A percentile compares a stretch with the other conserved stretches of the same genome.
Evolutionary conservation across 257 asterid genomes (phyloP).

Genomic region (Penstemon newberryi): DNA sequence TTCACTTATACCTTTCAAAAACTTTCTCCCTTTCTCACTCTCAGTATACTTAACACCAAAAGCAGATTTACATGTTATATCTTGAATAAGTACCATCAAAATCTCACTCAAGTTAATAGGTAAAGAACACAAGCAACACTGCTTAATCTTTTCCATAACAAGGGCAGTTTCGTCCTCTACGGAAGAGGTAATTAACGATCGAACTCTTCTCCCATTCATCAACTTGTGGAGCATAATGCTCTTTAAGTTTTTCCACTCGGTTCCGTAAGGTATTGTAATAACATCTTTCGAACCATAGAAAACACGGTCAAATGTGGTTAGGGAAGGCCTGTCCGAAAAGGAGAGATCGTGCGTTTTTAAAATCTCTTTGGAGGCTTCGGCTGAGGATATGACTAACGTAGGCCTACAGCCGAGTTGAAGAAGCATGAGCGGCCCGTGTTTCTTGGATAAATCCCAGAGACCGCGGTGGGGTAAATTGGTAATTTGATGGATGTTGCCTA

Average conservation of each 20-base stretch:
- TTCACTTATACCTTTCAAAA: conserved; percentile 8
- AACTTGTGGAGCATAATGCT: conserved; percentile 26
- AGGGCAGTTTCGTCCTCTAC: conserved; percentile 28
- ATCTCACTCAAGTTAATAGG: conserved; percentile 26
- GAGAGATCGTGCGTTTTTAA: conserved; percentile 27
- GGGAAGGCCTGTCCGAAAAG: conserved; percentile 23
- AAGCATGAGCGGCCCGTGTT: conserved; percentile 40
- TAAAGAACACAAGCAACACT: neutral
- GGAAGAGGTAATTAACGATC: conserved; percentile 16
- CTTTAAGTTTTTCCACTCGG: conserved; percentile 29
- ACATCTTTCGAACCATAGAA: conserved; percentile 28
- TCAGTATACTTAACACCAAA: conserved; percentile 30
- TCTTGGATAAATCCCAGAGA: conserved; percentile 23
- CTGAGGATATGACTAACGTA: conserved; percentile 34
- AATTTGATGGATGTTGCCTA: conserved; percentile 44
- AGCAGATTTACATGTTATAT: conserved; percentile 24
- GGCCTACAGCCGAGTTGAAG: conserved; percentile 36
- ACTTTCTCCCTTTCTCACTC: neutral
- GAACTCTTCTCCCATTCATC: conserved; percentile 16
- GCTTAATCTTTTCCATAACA: conserved; percentile 20
- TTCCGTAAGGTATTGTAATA: conserved; percentile 26
- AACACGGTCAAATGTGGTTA: neutral
- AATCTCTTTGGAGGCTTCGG: conserved; percentile 22
- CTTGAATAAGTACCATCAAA: conserved; percentile 13
- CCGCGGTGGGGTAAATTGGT: conserved; percentile 29